A percentile compares a stretch with the other conserved stretches of the same genome.
Evolutionary conservation across 2,329 filamentous ascomycete genomes (phyloP).

Genomic region (Exserohilum turcica): DNA sequence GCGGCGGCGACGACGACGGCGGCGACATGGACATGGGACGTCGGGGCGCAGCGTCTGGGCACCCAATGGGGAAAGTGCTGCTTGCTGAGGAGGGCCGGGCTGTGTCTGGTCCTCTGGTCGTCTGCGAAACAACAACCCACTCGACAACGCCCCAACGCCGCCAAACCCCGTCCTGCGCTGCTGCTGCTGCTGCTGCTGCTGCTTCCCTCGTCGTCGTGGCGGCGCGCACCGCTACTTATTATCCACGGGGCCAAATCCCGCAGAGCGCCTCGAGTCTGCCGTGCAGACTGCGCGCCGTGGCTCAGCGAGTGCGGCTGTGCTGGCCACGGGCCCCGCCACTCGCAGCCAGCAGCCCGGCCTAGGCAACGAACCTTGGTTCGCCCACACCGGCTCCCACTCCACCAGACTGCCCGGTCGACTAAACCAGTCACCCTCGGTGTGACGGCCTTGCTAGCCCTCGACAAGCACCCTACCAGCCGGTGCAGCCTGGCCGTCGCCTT

Average conservation of each 20-base stretch:
- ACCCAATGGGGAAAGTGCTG: slow-evolving; percentile 22
- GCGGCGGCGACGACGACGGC: slow-evolving; percentile 15
- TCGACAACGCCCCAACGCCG: slow-evolving; percentile 20
- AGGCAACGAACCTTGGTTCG: slow-evolving; percentile 41
- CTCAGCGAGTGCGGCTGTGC: slow-evolving; percentile 36
- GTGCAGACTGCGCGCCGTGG: slow-evolving; percentile 18
- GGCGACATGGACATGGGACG: slow-evolving; percentile 1
- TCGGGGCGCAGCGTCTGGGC: slow-evolving; percentile 32
- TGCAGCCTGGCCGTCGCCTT: slow-evolving; percentile 39
- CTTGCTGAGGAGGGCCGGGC: slow-evolving; percentile 26
- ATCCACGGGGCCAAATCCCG: slow-evolving; percentile 16
- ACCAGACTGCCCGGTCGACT: slow-evolving; percentile 33
- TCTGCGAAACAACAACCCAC: slow-evolving; percentile 13
- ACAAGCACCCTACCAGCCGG: slow-evolving; percentile 33
- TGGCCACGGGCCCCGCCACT: slow-evolving; percentile 16
- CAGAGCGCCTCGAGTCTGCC: slow-evolving; percentile 40
- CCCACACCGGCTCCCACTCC: slow-evolving; percentile 22
- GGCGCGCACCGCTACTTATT: slow-evolving; percentile 34
- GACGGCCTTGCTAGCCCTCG: slow-evolving; percentile 23
- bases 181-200: no score
- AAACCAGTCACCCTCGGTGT: slow-evolving; percentile 35
- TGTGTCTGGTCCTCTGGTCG: slow-evolving; percentile 40
- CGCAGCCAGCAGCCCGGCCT: slow-evolving; percentile 27
- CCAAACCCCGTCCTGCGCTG: slow-evolving; percentile 14
- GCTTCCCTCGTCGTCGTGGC: slow-evolving; percentile 29